These are phyloP conservation scores for Tuber aestivum DNA, from an alignment of 495 filamentous ascomycete species.

Conservation along the genomic window DNA sequence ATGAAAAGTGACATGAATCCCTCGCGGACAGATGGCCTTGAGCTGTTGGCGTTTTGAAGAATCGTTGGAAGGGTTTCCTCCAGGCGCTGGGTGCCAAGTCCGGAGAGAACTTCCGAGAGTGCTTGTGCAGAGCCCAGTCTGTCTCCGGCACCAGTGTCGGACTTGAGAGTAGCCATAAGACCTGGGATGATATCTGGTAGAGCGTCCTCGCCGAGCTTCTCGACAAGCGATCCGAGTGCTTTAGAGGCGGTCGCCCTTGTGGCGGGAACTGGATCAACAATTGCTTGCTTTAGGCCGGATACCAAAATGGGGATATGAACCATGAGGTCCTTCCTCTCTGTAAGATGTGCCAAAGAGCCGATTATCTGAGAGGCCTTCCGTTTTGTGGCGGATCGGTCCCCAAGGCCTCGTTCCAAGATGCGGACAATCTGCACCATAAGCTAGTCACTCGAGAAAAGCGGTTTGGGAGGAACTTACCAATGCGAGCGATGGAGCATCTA, in stretches of 20 bases:
- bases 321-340: slow-evolving; percentile 88
- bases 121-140: slow-evolving; percentile 93
- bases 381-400: slow-evolving; percentile 87
- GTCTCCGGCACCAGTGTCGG: slow-evolving; percentile 92
- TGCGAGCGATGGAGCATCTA: slow-evolving; percentile 90
- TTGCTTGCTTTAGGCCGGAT: slow-evolving; percentile 76
- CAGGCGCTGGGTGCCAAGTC: slow-evolving; percentile 80
- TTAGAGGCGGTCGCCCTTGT: slow-evolving; percentile 97
- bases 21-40: slow-evolving; percentile 84
- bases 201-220: slow-evolving; percentile 96
- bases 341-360: slow-evolving; percentile 91
- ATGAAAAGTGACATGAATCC: slow-evolving; percentile 99
- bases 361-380: slow-evolving; percentile 95
- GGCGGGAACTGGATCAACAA: slow-evolving; percentile 91
- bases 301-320: slow-evolving; percentile 88
- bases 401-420: slow-evolving; percentile 86
- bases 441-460: slow-evolving; percentile 8
- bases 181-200: slow-evolving; percentile 94
- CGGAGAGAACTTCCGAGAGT: slow-evolving; percentile 91
- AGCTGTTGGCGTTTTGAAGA: slow-evolving; percentile 87
- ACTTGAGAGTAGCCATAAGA: slow-evolving; percentile 94
- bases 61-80: slow-evolving; percentile 97
- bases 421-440: slow-evolving; percentile 52
- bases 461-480: slow-evolving; percentile 52
- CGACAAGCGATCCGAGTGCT: slow-evolving; percentile 86